Evolutionary conservation across 2,329 filamentous ascomycete species (phyloP).

Genomic region (Aureobasidium mangrovei): DNA sequence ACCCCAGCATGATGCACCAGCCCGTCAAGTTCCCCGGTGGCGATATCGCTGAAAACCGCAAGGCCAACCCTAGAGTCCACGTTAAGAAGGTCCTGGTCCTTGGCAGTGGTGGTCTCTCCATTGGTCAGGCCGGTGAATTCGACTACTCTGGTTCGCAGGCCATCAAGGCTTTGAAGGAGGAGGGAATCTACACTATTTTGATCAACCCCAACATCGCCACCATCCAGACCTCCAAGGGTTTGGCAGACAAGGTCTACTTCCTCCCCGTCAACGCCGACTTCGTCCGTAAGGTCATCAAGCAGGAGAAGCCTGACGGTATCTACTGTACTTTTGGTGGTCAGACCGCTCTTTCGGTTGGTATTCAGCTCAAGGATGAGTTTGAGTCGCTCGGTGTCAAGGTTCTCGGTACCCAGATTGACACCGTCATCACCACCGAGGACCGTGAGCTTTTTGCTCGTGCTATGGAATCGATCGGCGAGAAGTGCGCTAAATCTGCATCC

Average conservation of each 20-base stretch:
- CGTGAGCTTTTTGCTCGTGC: constrained; percentile 93
- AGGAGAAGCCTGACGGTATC: constrained; percentile 91
- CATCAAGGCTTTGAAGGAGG: constrained; percentile 96
- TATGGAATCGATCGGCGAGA: constrained; percentile 97
- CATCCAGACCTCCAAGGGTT: constrained; percentile 94
- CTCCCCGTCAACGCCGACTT: constrained; percentile 94
- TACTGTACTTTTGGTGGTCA: constrained; percentile 98
- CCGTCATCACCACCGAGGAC: constrained; percentile 97
- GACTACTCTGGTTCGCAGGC: constrained; percentile 98
- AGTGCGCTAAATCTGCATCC: constrained; percentile 94
- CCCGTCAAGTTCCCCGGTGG: constrained; percentile 85
- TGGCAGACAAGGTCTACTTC: constrained; percentile 99
- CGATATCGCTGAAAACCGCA: constrained; percentile 67
- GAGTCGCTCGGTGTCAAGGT: constrained; percentile 87
- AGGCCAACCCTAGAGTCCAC: constrained; percentile 64
- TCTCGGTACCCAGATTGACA: constrained; percentile 91
- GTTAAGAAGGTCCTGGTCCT: constrained; percentile 94
- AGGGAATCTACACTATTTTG: constrained; percentile 93
- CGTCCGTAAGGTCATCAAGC: constrained; percentile 91
- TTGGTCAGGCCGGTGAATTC: constrained; percentile 96
- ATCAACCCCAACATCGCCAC: constrained; percentile 99
- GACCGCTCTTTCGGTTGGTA: constrained; percentile 92
- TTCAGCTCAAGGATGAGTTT: constrained; percentile 95
- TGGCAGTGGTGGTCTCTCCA: constrained; percentile 89
- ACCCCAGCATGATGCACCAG: constrained; percentile 56